Conservation (phyloP, 208 protist species). For the Wallacemonas sp. region DNA sequence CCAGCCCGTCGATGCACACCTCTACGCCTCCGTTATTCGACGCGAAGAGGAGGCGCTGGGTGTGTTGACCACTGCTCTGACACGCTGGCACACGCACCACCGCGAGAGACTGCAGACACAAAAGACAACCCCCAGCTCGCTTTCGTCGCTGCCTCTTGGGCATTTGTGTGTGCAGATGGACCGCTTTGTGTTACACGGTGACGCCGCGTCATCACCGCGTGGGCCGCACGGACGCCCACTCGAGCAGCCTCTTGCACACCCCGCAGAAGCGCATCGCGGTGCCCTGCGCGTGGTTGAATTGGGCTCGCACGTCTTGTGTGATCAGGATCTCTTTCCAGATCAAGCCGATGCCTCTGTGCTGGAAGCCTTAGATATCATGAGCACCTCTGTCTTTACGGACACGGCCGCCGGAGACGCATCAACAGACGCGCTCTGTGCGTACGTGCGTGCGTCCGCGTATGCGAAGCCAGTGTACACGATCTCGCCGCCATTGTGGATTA, state of each 20-base stretch:
- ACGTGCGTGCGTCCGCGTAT: neutral
- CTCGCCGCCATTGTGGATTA: neutral
- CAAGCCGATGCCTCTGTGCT: no score
- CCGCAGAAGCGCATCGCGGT: neutral
- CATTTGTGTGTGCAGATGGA: constrained; percentile 8
- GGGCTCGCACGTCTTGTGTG: neutral
- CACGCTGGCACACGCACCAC: neutral
- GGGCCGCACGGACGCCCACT: neutral
- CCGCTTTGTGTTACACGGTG: neutral
- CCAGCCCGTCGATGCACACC: neutral
- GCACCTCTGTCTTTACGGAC: no score
- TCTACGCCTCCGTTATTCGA: neutral
- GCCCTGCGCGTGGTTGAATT: neutral
- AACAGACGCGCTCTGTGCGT: neutral
- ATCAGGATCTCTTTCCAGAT: no score
- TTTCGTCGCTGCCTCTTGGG: neutral
- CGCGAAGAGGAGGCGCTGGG: constrained; percentile 7
- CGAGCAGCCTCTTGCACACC: neutral
- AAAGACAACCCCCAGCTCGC: neutral
- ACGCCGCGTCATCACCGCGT: neutral
- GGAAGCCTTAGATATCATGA: no score
- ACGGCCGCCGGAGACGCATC: neutral
- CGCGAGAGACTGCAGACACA: no score
- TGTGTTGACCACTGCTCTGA: neutral
- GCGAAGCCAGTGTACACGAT: neutral